These are phyloP conservation scores for Microcyclospora tardicrescens DNA, from an alignment of 2,329 filamentous ascomycete species.

Conservation along the genomic window DNA sequence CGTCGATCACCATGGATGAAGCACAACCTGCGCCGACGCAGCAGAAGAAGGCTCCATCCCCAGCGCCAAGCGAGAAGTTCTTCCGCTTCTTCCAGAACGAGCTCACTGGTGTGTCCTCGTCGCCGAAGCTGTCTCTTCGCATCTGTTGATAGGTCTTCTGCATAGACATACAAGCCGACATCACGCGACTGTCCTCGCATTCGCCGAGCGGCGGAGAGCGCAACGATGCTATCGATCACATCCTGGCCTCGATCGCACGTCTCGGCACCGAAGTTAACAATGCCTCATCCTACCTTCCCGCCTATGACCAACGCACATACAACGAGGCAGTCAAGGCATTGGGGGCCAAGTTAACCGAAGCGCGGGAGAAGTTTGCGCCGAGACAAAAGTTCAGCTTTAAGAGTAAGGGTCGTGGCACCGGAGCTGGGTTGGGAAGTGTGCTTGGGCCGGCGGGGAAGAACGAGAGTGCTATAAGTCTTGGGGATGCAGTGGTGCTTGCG, in stretches of 20 bases:
- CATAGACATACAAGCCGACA: conserved; percentile 62
- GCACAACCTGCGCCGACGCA: too few relatives aligned
- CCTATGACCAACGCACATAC: conserved; percentile 82
- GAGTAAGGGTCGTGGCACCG: conserved; percentile 15
- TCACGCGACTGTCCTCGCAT: conserved; percentile 52
- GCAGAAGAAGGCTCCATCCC: too few relatives aligned
- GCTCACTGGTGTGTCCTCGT: conserved; percentile 44
- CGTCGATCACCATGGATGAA: too few relatives aligned
- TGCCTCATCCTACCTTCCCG: conserved; percentile 65
- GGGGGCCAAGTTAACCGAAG: conserved; percentile 63
- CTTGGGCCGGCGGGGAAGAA: conserved; percentile 17
- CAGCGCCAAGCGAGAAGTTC: conserved; percentile 47
- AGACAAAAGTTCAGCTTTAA: conserved; percentile 79
- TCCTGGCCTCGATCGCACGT: conserved; percentile 64
- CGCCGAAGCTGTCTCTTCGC: not conserved
- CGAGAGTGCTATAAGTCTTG: conserved; percentile 38
- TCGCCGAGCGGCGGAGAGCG: conserved; percentile 59
- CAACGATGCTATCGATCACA: conserved; percentile 66
- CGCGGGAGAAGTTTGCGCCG: conserved; percentile 54
- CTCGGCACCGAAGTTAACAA: conserved; percentile 78
- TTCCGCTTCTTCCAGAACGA: conserved; percentile 72
- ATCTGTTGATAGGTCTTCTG: conserved; percentile 2
- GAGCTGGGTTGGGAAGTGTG: not conserved
- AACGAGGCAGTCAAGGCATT: conserved; percentile 71
- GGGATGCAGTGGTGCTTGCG: conserved; percentile 43